Base-by-base conservation (phyloP, 805 yeast species). In the Starmera dryadoides region DNA sequence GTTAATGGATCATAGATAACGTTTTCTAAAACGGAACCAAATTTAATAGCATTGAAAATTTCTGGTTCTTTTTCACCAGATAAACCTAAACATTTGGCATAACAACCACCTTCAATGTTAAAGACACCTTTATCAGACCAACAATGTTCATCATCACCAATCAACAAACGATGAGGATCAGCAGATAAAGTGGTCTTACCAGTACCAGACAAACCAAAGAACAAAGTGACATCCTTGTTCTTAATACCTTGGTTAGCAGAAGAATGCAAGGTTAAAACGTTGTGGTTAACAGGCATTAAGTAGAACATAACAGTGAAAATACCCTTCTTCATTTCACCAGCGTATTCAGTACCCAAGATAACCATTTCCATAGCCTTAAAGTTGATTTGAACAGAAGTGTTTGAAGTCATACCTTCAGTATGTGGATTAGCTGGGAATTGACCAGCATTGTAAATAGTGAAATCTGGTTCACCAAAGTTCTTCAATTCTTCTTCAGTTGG, bases 291-390 rank as follows among this genome's bases (percentile, higher is more conserved):
- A 41, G 98, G 98, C 97, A 89, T 89, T 64, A 93, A 74, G 75
- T 91, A 91, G 71, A 93, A 91, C 98, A 91, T 91, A 45, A 91
- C 98, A 18, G 98, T 88, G 77, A 91, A 88, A 58, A 91, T 88
- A 71, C 98, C 98, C 74, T 91, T 91, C 75, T 91, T 91, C 98
- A 91, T 91, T 74, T 91, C 98, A 58, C 98, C 98, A 40, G 98
- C 98, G 60, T 91, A 91, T 73, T 91, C 98, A 34, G 98, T 91
- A 68, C 98, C 98, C 55, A 93, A 75, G 58, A 91, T 93, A 48
- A 91, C 88, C 98, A 93, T 91, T 72, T 93, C 98, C 96, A 89
- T 89, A 52, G 78, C 87, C 70, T 88, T 85, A 76, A 91, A 91
- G 70, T 91, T 91, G 60, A 91, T 88, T 68, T 88, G 97, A 48